These are phyloP conservation scores for Russula earlei DNA, from an alignment of 768 basidiomycete species.

Conservation along the genomic window DNA sequence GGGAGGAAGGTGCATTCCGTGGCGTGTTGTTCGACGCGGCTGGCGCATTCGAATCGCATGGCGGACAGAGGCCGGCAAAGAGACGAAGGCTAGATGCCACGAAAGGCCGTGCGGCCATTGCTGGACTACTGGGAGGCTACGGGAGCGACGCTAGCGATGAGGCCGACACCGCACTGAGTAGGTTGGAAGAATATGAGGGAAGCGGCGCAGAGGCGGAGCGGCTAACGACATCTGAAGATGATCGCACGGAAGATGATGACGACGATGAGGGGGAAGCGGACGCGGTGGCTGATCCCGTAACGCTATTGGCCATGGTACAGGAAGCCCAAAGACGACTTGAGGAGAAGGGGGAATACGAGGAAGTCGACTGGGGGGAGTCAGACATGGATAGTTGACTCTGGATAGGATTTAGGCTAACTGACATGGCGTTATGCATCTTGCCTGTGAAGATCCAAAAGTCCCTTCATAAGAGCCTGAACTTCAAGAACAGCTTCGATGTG, in stretches of 20 bases:
- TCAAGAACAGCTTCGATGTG: constrained; percentile 70
- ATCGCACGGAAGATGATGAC: constrained; percentile 24
- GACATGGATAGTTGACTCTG: constrained; percentile 21
- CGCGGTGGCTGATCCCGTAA: constrained; percentile 32
- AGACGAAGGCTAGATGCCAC: constrained; percentile 44
- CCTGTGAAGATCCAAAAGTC: constrained; percentile 65
- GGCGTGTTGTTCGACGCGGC: constrained; percentile 50
- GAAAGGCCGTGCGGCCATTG: constrained; percentile 47
- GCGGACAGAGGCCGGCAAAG: constrained; percentile 36
- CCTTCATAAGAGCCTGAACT: constrained; percentile 78
- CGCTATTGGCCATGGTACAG: constrained; percentile 35
- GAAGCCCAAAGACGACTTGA: constrained; percentile 27
- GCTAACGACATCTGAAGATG: constrained; percentile 30
- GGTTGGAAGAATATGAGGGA: constrained; percentile 39
- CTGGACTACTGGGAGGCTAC: constrained; percentile 50
- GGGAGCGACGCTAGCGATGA: constrained; percentile 39
- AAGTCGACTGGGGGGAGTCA: constrained; percentile 46
- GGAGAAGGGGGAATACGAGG: constrained; percentile 31
- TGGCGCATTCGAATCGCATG: constrained; percentile 34
- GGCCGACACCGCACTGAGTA: constrained; percentile 24
- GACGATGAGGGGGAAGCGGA: constrained; percentile 30
- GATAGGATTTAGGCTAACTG: neutral
- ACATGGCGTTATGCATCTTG: constrained; percentile 45
- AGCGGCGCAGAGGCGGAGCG: constrained; percentile 29
- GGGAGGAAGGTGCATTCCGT: constrained; percentile 50